Conservation (phyloP, 1,139 yeast species). For the Suhomyces terraborum region DNA sequence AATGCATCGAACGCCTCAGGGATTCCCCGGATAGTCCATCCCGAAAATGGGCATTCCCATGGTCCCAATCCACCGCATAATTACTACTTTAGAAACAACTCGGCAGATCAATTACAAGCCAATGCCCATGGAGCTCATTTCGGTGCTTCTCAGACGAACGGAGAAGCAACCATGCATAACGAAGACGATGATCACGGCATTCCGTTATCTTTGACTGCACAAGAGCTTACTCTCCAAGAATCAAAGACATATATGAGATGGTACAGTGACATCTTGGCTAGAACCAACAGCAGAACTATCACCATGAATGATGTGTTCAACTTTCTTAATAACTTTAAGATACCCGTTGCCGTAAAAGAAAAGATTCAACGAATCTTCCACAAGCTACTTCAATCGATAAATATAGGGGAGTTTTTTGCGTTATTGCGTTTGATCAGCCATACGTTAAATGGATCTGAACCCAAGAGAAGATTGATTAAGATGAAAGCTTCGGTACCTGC, state of each 20-base stretch:
- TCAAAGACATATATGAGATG: conserved; percentile 73
- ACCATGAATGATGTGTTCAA: conserved; percentile 62
- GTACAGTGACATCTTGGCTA: conserved; percentile 69
- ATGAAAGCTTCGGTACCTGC: conserved; percentile 60
- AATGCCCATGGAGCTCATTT: background rate
- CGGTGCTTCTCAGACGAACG: conserved; percentile 5
- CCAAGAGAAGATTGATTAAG: conserved; percentile 53
- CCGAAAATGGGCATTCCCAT: background rate
- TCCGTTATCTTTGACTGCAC: conserved; percentile 63
- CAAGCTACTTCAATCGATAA: conserved; percentile 52
- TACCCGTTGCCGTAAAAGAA: conserved; percentile 45
- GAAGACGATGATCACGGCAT: conserved; percentile 27
- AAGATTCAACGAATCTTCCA: conserved; percentile 53
- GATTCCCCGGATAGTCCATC: background rate
- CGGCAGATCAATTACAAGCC: conserved; percentile 19
- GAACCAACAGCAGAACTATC: conserved; percentile 58
- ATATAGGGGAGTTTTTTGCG: conserved; percentile 78
- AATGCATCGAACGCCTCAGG: conserved; percentile 1
- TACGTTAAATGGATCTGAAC: conserved; percentile 47
- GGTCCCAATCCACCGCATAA: conserved; percentile 7
- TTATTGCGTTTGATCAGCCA: conserved; percentile 66
- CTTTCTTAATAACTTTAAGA: conserved; percentile 62
- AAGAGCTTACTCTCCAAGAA: conserved; percentile 64
- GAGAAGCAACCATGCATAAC: conserved; percentile 5
- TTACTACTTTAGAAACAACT: conserved; percentile 12